Base-by-base conservation (phyloP, 2,329 filamentous ascomycete genomes). In the Colletotrichum navitas region DNA sequence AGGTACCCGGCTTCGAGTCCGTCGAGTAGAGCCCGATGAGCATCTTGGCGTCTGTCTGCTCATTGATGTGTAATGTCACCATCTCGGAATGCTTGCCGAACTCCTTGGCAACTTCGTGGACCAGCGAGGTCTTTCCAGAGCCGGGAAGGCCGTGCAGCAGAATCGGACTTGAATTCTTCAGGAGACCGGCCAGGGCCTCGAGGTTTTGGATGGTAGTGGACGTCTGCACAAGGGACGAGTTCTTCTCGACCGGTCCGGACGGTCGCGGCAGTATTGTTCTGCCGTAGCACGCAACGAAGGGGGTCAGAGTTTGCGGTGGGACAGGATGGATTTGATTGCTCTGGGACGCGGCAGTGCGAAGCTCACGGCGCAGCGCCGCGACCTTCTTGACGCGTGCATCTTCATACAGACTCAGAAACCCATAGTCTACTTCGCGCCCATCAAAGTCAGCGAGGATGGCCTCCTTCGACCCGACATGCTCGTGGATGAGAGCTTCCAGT, bases 41-140 rank as follows among this genome's bases (percentile, higher is more conserved):
- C 84, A 97, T 93, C 81, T 99, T 99, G 0, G 95, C 95, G 81
- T 99, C 96, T 2, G 95, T 98, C 81, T 99, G 97, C 81, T 98
- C 96, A 79, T 99, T 99, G 43, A 99, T 85, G 81, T 99, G 95
- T 39, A 99, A 86, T 4, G 95, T 98, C 63, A 99, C 92, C 90
- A 99, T 94, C 71, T 89, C 90, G 7, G 91, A 88, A 29, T 93
- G 89, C 81, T 94, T 94, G 73, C 93, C 93, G 66, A 98, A 88
- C 75, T 92, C 89, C 76, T 89, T 89, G 32, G 95, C 95, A 72
- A 95, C 88, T 79, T 98, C 92, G 74, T 94, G 92, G 18, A 97
- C 89, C 26, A 97, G 82, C 0, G 93, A 91, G 0, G 96, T 98
- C 84, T 99, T 99, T 62, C 96, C 96, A 41, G 93, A 93, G 26